A percentile compares a stretch with the other conserved stretches of the same genome.
Conservation (phyloP, 2,329 filamentous ascomycete genomes). For the Clonostachys rosea region DNA sequence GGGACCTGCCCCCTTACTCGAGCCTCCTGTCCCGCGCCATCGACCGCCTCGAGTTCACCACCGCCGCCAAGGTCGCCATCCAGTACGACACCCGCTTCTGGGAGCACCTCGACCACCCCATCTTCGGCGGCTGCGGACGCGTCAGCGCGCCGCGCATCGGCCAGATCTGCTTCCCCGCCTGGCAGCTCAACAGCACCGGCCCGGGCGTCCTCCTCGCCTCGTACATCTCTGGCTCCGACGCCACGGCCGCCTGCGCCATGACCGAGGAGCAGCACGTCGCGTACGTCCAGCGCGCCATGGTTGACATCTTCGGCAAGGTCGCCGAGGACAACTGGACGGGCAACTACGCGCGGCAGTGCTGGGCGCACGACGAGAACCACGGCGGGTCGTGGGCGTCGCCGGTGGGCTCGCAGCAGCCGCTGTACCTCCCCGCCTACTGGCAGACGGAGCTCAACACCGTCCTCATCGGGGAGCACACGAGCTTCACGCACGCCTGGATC, state of each 20-base stretch:
- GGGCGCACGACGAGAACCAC: conserved; percentile 57
- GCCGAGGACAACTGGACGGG: conserved; percentile 51
- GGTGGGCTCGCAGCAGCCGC: conserved; percentile 58
- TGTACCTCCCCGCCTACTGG: conserved; percentile 71
- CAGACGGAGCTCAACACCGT: conserved; percentile 64
- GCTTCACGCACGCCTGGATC: conserved; percentile 70
- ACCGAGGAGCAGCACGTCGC: conserved; percentile 58
- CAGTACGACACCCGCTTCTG: conserved; percentile 64
- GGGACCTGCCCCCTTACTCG: conserved; percentile 42
- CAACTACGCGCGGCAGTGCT: conserved; percentile 60
- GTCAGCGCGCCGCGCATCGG: conserved; percentile 58
- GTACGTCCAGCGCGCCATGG: conserved; percentile 60
- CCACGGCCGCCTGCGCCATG: conserved; percentile 33
- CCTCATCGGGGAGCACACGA: conserved; percentile 66
- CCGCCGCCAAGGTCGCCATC: conserved; percentile 54
- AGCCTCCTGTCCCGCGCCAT: conserved; percentile 41
- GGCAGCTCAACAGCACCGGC: conserved; percentile 60
- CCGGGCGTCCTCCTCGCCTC: conserved; percentile 58
- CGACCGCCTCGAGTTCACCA: conserved; percentile 45
- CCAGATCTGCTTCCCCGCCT: conserved; percentile 61
- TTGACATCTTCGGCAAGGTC: conserved; percentile 54
- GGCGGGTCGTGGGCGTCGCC: conserved; percentile 60
- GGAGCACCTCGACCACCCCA: conserved; percentile 45
- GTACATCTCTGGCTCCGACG: conserved; percentile 44
- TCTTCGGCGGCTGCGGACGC: conserved; percentile 59